These are phyloP conservation scores for Lactuca saligna DNA, from an alignment of 129 eudicot species.

Conservation along the genomic window DNA sequence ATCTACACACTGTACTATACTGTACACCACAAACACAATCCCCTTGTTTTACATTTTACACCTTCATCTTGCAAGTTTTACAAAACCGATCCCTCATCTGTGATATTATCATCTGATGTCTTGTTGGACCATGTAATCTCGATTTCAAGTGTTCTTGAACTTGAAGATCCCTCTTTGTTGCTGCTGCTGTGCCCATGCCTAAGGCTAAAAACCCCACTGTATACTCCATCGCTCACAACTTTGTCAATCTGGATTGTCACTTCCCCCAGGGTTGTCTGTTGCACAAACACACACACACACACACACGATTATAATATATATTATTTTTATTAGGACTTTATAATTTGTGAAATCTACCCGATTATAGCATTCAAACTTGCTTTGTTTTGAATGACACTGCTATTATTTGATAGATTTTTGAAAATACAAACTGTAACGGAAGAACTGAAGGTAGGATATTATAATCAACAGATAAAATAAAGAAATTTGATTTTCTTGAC, in stretches of 20 bases:
- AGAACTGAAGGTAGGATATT: no score
- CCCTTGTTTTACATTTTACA: slow-evolving; percentile 6
- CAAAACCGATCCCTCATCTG: background rate
- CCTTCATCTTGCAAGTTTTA: background rate
- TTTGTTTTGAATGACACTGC: no score
- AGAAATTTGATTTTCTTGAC: no score
- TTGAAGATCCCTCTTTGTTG: slow-evolving; percentile 51
- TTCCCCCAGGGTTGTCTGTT: slow-evolving; percentile 66
- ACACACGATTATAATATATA: background rate
- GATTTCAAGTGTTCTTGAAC: slow-evolving; percentile 64
- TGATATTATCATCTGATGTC: slow-evolving; percentile 30
- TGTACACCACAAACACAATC: slow-evolving; percentile 23
- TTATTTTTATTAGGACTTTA: background rate
- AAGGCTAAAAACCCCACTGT: slow-evolving; percentile 64
- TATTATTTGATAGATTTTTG: no score
- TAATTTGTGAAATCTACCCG: background rate
- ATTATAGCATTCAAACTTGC: background rate
- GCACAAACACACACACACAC: background rate
- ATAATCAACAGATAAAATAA: no score
- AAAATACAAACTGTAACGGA: no score
- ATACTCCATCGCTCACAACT: slow-evolving; percentile 72
- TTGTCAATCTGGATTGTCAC: slow-evolving; percentile 81
- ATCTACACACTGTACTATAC: slow-evolving; percentile 33
- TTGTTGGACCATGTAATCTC: slow-evolving; percentile 81
- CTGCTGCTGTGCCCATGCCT: slow-evolving; percentile 40